Percentiles rank a stretch among this genome's conserved stretches.
Conservation (phyloP, 768 basidiomycete species). For the Kwoniella mangroviensis region DNA sequence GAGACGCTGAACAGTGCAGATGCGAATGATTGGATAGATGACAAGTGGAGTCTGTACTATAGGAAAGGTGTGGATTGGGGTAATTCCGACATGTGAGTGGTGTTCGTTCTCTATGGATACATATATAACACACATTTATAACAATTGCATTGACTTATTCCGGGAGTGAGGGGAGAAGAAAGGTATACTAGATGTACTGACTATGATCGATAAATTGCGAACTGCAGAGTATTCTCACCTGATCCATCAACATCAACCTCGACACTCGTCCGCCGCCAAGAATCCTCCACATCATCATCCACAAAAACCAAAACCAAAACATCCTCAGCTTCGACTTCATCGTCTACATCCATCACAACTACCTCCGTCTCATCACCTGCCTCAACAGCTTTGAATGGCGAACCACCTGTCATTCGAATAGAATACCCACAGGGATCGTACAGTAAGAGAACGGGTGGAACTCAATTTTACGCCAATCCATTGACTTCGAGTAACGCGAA, state of each 20-base stretch:
- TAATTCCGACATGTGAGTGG: conserved; percentile 38
- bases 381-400: conserved; percentile 32
- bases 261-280: conserved; percentile 39
- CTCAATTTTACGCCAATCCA: conserved; percentile 45
- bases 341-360: conserved; percentile 6
- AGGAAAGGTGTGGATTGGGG: conserved; percentile 40
- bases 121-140: not conserved
- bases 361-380: conserved; percentile 32
- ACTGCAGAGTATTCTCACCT: conserved; percentile 44
- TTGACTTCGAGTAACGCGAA: conserved; percentile 18
- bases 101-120: not conserved
- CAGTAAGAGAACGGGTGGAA: conserved; percentile 45
- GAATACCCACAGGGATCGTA: conserved; percentile 50
- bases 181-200: too few relatives aligned
- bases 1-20: conserved; percentile 37
- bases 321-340: conserved; percentile 17
- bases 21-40: conserved; percentile 30
- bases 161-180: too few relatives aligned
- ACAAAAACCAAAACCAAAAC: conserved; percentile 10
- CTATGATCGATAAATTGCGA: too few relatives aligned
- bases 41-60: conserved; percentile 34
- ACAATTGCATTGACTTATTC: not conserved
- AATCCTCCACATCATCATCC: conserved; percentile 23
- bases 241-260: conserved; percentile 45
- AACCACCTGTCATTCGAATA: conserved; percentile 42